Evolutionary conservation across 2,329 filamentous ascomycete species (phyloP), one percentile per base, ranked within the genome.

Genomic region (Beauveria sp.): DNA sequence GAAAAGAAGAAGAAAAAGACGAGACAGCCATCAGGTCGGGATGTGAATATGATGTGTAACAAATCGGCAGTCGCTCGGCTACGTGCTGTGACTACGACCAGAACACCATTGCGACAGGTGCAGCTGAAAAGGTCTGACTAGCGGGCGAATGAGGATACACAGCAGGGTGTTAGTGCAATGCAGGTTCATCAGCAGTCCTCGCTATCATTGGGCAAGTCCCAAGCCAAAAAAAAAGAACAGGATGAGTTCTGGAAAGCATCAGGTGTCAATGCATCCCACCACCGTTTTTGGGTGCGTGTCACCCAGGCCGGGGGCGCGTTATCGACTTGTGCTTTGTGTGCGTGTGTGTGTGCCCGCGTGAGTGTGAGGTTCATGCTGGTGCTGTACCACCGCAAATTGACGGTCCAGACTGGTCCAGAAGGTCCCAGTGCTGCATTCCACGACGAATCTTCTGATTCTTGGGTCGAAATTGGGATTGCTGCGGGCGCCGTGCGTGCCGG

Each of bases 341-440:
- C 10, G 28, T 30, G 30, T 30, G 28, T 30, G 30, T 30, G 10
- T 34, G 30, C 9, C 9, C 10, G 28, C 30, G 10, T 34, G 10
- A 12, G 10, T 34, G 30, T 14, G 12, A 14, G 34, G 34, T 37
- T 37, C 34, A 37, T 37, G 34, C 34, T 14, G 12, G 12, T 37
- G 34, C 34, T 37, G 34, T 10, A 37, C 34, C 12, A 37, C 5
- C 5, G 12, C 34, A 37, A 2, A 37, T 14, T 37, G 34, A 37
- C 12, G 26, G 54, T 56, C 54, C 43, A 56, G 54, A 47, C 54
- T 34, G 54, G 43, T 56, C 54, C 30, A 37, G 43, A 37, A 47
- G 26, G 24, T 44, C 22, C 16, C 40, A 41, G 20, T 26, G 24
- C 28, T 34, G 24, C 52, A 34, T 55, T 55, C 41, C 53, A 53